Evolutionary conservation across 2,329 filamentous ascomycete genomes (phyloP), one percentile per base, ranked within the genome.

Genomic region (Teratosphaeria gauchensis): DNA sequence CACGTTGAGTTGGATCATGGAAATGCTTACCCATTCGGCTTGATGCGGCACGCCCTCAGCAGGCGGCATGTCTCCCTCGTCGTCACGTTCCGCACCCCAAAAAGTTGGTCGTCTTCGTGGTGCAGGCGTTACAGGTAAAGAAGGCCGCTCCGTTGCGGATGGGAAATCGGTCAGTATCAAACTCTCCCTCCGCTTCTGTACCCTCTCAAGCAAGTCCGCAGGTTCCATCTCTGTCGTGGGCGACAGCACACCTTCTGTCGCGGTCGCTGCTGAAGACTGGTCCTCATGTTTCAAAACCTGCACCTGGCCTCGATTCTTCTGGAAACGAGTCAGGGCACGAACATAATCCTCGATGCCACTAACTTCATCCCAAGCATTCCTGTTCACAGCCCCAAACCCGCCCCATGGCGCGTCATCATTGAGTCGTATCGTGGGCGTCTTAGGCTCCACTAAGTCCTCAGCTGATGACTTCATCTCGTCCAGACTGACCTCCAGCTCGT

Each of bases 321-420:
- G 84, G 66, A 88, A 85, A 4, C 74, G 70, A 56, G 76, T 75
- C 58, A 95, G 78, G 56, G 84, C 81, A 63, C 89, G 88, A 57
- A 97, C 89, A 71, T 96, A 99, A 63, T 84, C 83, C 68, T 90
- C 86, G 66, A 99, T 99, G 64, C 90, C 88, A 12, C 89, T 89
- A 56, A 95, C 83, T 56, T 90, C 89, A 68, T 99, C 94, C 94
- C 94, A 99, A 16, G 90, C 92, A 73, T 97, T 99, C 56, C 64
- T 69, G 55, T 80, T 83, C 53, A 85, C 82, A n/a, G 84, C 79
- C 42, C 62, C 65, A 71, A 88, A 96, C 53, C 80, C 80, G 62
- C 84, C 82, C 89, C 89, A 95, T 21, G 85, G 81, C 67, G 86
- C 80, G 54, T 82, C 76, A 42, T 79, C 69, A 24, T 74, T 75